These are phyloP conservation scores for Artemisia tridentata DNA, from an alignment of 129 eudicot species.

Conservation along the genomic window DNA sequence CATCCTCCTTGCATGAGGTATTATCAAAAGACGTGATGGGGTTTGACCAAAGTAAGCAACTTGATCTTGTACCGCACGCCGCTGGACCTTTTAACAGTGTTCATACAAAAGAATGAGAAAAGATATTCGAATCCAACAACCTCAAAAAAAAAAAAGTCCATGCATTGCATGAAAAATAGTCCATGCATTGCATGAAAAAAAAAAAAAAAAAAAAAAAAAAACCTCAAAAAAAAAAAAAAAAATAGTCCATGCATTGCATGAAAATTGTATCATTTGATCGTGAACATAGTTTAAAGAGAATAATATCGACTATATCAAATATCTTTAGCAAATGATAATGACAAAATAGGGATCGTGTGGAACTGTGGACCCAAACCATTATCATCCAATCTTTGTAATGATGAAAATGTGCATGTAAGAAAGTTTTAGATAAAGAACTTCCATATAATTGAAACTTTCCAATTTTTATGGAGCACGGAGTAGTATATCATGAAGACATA, in stretches of 20 bases:
- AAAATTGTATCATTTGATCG: not conserved
- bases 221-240: not conserved
- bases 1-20: constrained; percentile 83
- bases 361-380: too few species aligned
- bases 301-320: not conserved
- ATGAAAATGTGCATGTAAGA: constrained; percentile 3
- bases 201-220: too few species aligned
- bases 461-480: not conserved
- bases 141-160: not conserved
- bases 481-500: constrained; percentile 13
- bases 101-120: constrained; percentile 5
- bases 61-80: constrained; percentile 83
- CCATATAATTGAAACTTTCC: not conserved
- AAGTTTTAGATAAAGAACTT: not conserved
- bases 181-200: too few species aligned
- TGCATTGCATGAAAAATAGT: not conserved
- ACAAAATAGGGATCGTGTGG: not conserved
- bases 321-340: not conserved
- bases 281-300: constrained; percentile 15
- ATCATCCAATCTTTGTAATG: not conserved
- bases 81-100: constrained; percentile 55
- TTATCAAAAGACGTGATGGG: constrained; percentile 83
- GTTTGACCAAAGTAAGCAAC: constrained; percentile 93
- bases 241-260: not conserved
- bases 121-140: not conserved